Base-by-base conservation (phyloP, 2,329 filamentous ascomycete genomes). In the Lithohypha guttulata region DNA sequence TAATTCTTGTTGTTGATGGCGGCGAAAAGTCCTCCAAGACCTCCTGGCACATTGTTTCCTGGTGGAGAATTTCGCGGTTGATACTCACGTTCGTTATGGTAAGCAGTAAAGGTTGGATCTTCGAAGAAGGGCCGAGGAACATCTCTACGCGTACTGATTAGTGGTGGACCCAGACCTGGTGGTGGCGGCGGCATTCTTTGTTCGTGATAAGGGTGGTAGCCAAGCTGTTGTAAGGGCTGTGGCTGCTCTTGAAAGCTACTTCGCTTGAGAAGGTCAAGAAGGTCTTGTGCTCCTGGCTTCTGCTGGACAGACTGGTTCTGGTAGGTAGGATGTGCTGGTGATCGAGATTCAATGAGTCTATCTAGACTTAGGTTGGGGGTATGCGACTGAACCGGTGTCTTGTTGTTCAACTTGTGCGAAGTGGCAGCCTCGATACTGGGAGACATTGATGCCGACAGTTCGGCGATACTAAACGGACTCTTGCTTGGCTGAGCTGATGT, bases 61-160 rank as follows among this genome's bases (percentile, higher is more conserved):
- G 61, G 56, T 22, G 52, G 20, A 59, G 59, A 9, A 55, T 58
- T 25, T 35, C 33, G 44, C 45, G 52, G 22, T 42, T 47, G 43
- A 37, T 34, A 31, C 19, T 29, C 28, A 30, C 15, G 39, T 47
- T 34, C 50, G 20, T 32, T 64, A 57, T 15, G 59, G 53, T 49
- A 63, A 42, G 60, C 58, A 33, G 64, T 56, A 47, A 63, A 60
- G 14, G 61, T 59, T 6, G 62, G 62, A 39, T 67, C 64, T 39
- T 66, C 61, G 28, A 65, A 51, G 43, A 63, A 48, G 10, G 43
- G 45, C 8, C 43, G 45, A 27, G 42, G 33, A 18, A 34, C 34
- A 8, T 45, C 46, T 32, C 41, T 33, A 44, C 43, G 40, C n/a
- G 46, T 43, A 15, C 15, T 23, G 20, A 44, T 43, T 6, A 31